Evolutionary conservation across 306 rosid genomes (phyloP), one percentile per base, ranked within the genome.

Genomic region (Malus sylvestris): DNA sequence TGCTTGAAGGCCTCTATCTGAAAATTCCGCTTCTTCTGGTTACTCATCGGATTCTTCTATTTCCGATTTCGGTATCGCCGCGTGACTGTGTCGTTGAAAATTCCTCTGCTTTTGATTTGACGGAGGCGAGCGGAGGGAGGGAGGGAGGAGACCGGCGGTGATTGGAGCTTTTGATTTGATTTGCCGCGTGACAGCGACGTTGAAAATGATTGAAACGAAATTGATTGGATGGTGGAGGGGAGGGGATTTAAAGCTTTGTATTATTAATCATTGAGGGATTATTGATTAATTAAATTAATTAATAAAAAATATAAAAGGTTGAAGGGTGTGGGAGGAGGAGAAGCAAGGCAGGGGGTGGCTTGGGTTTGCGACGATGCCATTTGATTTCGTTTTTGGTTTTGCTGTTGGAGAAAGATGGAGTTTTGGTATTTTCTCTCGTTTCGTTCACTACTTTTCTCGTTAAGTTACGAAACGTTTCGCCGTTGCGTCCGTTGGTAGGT

Each of bases 1-100:
- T 93, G 97, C 86, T 91, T 93, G 67, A 93, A 93, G 67, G 98
- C 97, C 81, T 93, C 98, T 70, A 93, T 93, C 88, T 91, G 98
- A 62, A 93, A 93, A 88, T 90, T 90, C 84, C 91, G 86, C 88
- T 87, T 93, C 89, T 87, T 93, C 90, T 91, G 98, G 57, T 85
- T 91, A 83, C 97, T 93, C 98, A 91, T 93, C 71, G 83, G 83
- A 64, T 40, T 53, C 38, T 40, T 53, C 38, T 59, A 13, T 1
- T 62, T 29, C 20, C 55, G 60, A 79, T 46, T 15, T 59, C 64
- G 64, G 64, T 55, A 20, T 20, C 32, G 32, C 30, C 64, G 6
- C 42, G 9, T 38, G 42, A 7, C 42, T 0, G 10, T 7, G 10
- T 8, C 8, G 40, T 35, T 35, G 40, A 35, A 35, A 35, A 35